Evolutionary conservation across 768 basidiomycete genomes (phyloP).

Genomic region (Termitomyces sp.): DNA sequence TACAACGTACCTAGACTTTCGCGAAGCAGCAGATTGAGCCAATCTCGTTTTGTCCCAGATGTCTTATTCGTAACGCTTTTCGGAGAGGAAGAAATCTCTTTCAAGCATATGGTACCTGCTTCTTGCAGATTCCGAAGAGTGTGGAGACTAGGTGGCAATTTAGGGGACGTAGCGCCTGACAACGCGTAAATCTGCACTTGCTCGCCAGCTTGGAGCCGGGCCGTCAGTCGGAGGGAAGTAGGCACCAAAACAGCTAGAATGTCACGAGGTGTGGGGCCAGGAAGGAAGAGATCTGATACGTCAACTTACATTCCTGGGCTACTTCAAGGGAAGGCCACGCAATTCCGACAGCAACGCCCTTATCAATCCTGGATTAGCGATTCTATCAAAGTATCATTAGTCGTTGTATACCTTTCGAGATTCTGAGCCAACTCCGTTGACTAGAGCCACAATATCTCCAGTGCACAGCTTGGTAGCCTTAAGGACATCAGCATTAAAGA

Average conservation of each 20-base stretch:
- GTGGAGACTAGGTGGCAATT: slow-evolving; percentile 39
- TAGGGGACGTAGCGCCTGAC: slow-evolving; percentile 29
- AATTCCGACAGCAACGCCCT: slow-evolving; percentile 64
- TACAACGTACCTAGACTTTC: slow-evolving; percentile 57
- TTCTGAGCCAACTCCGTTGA: slow-evolving; percentile 27
- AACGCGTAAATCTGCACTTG: slow-evolving; percentile 45
- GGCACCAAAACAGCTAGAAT: slow-evolving; percentile 50
- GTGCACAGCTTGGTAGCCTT: slow-evolving; percentile 58
- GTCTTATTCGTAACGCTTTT: slow-evolving; percentile 11
- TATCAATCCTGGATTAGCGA: slow-evolving; percentile 14
- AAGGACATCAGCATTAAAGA: slow-evolving; percentile 55
- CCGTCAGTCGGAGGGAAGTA: slow-evolving; percentile 54
- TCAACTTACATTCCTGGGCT: slow-evolving; percentile 48
- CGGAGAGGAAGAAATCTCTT: slow-evolving; percentile 32
- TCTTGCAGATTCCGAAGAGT: slow-evolving; percentile 43
- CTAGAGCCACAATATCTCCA: slow-evolving; percentile 63
- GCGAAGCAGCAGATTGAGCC: slow-evolving; percentile 61
- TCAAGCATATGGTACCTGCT: slow-evolving; percentile 47
- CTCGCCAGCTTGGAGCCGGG: slow-evolving; percentile 44
- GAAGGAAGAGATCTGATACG: slow-evolving; percentile 8
- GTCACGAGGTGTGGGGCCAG: slow-evolving; percentile 6
- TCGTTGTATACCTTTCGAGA: slow-evolving; percentile 19
- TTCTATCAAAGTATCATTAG: background rate
- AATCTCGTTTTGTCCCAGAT: slow-evolving; percentile 42
- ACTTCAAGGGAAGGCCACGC: slow-evolving; percentile 73